Conservation (phyloP, 768 basidiomycete species). For the Termitomyces titanicus region DNA sequence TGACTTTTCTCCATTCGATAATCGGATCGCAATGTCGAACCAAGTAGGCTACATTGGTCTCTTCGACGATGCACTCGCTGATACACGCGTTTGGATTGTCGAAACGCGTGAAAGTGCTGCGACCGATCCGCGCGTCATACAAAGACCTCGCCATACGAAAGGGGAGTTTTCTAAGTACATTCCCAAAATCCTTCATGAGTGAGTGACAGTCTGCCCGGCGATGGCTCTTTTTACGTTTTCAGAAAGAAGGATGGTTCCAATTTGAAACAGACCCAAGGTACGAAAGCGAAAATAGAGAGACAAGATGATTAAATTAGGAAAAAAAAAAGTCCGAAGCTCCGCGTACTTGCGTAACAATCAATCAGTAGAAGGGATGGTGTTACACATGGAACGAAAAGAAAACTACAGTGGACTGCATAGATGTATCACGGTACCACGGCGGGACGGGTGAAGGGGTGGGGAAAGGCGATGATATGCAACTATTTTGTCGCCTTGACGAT, state of each 20-base stretch:
- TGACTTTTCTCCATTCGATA: too few relatives aligned
- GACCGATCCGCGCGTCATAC: constrained; percentile 48
- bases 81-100: constrained; percentile 46
- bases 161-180: too few relatives aligned
- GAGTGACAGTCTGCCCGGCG: background rate
- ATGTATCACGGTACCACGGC: constrained; percentile 34
- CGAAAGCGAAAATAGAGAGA: constrained; percentile 6
- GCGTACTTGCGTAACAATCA: constrained; percentile 6
- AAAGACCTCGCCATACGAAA: constrained; percentile 56
- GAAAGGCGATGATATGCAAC: constrained; percentile 9
- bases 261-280: constrained; percentile 6
- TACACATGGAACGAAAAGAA: constrained; percentile 7
- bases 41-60: too few relatives aligned
- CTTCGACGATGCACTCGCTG: constrained; percentile 62
- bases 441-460: constrained; percentile 17
- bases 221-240: background rate
- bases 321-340: constrained; percentile 10
- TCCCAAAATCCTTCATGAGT: too few relatives aligned
- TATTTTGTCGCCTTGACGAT: constrained; percentile 82
- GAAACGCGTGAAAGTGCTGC: constrained; percentile 40
- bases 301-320: constrained; percentile 8
- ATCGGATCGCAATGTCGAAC: too few relatives aligned
- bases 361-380: constrained; percentile 4
- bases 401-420: constrained; percentile 31
- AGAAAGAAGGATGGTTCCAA: constrained; percentile 4